Percentiles rank a stretch among this genome's conserved stretches.
Conservation (phyloP, 1,284 basidiomycete species). For the Ustilago bromivora region DNA sequence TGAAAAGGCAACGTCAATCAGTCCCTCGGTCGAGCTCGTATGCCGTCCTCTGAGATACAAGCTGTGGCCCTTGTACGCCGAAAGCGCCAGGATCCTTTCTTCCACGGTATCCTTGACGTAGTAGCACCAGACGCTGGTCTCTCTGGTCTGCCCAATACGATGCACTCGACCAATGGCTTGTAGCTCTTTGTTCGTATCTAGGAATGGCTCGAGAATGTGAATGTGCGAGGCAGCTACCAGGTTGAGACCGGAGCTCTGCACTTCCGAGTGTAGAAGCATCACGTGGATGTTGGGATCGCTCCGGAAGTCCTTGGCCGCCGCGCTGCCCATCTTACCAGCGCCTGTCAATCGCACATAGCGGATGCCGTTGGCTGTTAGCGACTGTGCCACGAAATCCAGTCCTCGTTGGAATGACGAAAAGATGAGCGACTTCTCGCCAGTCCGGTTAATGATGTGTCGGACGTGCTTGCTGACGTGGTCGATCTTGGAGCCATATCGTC, state of each 20-base stretch:
- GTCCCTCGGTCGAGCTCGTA: constrained; percentile 26
- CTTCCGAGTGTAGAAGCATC: constrained; percentile 66
- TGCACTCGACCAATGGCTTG: constrained; percentile 66
- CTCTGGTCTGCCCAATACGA: constrained; percentile 64
- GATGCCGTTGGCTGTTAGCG: constrained; percentile 60
- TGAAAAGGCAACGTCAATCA: constrained; percentile 1
- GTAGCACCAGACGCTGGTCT: constrained; percentile 61
- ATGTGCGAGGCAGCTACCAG: constrained; percentile 60
- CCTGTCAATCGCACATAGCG: constrained; percentile 53
- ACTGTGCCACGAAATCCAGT: constrained; percentile 59
- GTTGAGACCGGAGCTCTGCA: constrained; percentile 64
- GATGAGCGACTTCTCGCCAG: constrained; percentile 62
- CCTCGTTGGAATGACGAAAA: constrained; percentile 67
- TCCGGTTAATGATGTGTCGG: constrained; percentile 36
- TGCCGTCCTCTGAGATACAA: constrained; percentile 50
- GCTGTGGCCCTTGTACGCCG: constrained; percentile 51
- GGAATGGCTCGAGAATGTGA: constrained; percentile 64
- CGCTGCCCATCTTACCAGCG: constrained; percentile 38
- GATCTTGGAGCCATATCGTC: constrained; percentile 64
- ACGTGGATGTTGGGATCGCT: constrained; percentile 48
- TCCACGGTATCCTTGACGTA: constrained; percentile 64
- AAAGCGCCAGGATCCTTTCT: constrained; percentile 54
- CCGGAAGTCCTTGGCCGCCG: constrained; percentile 49
- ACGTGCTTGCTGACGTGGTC: constrained; percentile 63
- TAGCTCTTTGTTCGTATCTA: constrained; percentile 62